phyloP scores from a whole-genome alignment of 179 eudicot genomes.

The Heliamphora pulchella region DNA sequence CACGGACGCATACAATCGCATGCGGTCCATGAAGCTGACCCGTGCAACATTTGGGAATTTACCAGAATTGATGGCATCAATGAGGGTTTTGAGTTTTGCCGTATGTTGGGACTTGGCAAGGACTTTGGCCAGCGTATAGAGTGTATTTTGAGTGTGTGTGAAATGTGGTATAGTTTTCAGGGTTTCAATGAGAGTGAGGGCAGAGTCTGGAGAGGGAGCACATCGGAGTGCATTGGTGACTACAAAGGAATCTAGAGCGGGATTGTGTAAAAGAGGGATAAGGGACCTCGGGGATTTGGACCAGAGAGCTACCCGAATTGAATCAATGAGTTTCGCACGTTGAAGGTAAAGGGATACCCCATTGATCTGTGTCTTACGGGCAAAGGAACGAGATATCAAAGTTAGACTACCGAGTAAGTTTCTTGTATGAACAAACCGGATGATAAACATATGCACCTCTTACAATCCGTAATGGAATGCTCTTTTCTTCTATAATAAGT shows the following conservation, averaged over 20 bases:
- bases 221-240: conserved; percentile 66
- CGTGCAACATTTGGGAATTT: conserved; percentile 51
- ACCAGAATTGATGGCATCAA: conserved; percentile 60
- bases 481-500: background rate
- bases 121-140: conserved; percentile 57
- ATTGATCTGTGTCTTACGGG: conserved; percentile 29
- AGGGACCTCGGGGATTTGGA: conserved; percentile 39
- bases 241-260: conserved; percentile 71
- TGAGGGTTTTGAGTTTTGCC: conserved; percentile 49
- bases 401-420: conserved; percentile 21
- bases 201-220: conserved; percentile 75
- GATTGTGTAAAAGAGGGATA: conserved; percentile 38
- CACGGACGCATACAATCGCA: conserved; percentile 64
- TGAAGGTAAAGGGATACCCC: conserved; percentile 55
- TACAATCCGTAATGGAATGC: background rate
- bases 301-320: conserved; percentile 57
- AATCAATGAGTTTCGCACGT: conserved; percentile 76
- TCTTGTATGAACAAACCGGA: conserved; percentile 15
- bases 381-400: conserved; percentile 31
- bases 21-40: conserved; percentile 55
- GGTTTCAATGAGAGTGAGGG: conserved; percentile 49
- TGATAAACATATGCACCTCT: conserved; percentile 3
- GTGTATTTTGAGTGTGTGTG: conserved; percentile 62
- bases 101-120: conserved; percentile 59
- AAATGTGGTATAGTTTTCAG: conserved; percentile 55